Base-by-base conservation (phyloP, 148 eudicot genomes). In the Heliamphora exappendiculata region DNA sequence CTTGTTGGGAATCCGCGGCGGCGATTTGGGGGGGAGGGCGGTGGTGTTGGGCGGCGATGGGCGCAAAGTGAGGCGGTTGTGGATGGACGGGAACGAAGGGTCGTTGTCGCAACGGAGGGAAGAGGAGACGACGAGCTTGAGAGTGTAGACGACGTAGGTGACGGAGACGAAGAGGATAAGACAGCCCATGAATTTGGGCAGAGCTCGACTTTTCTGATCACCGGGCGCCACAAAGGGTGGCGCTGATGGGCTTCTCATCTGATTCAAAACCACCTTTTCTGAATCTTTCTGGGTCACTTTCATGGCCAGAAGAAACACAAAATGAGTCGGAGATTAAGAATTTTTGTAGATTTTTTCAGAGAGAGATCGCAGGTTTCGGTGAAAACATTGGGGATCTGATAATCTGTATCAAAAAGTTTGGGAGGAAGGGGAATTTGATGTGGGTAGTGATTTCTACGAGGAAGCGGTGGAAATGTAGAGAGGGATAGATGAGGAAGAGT, bases 111-210 rank as follows among this genome's bases (percentile, higher is more conserved):
- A 87, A 22, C 85, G n/a, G 33, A 34, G 54, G 10, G 84, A 82
- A 24, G 85, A 73, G 24, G 83, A 66, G 10, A 86, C 67, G 51
- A 93, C 73, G 76, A 94, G 93, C 73, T 85, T 88, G 33, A 92
- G 73, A 1, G 96, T 89, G 85, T 92, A 95, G 54, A 92, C 71
- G 2, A 86, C 76, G 68, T 92, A 95, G n/a, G 97, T 88, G 12
- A 88, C 86, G 26, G 89, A 84, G 54, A 93, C 85, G 65, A 88
- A 87, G n/a, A 91, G 62, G 49, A 86, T 84, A 31, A 95, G 83
- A 84, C 83, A 88, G 0, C 87, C 78, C 83, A 92, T 80, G 16
- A 91, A 80, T 74, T 82, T 87, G 3, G 88, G 85, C 34, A 79
- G 34, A 31, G 73, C 66, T 29, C 74, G 76, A 6, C 11, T 71